Evolutionary conservation across 352 stramenopile genomes (phyloP).

Genomic region (Phytophthora hibernalis): DNA sequence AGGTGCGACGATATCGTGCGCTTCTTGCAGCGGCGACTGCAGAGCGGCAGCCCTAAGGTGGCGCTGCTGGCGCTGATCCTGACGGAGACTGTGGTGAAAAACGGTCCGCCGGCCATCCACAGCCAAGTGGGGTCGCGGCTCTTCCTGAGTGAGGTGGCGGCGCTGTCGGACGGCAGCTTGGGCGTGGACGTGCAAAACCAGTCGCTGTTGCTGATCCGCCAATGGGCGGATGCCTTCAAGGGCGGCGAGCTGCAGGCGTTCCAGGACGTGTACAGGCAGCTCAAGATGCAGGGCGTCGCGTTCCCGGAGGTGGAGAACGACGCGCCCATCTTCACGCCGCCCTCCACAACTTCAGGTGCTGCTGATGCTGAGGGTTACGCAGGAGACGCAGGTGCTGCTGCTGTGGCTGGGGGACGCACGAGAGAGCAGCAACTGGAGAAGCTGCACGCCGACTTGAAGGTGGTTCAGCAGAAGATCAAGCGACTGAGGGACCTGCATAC

Average conservation of each 20-base stretch:
- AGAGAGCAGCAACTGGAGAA: constrained; percentile 78
- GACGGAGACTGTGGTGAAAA: constrained; percentile 82
- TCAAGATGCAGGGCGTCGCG: constrained; percentile 75
- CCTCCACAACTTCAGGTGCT: constrained; percentile 28
- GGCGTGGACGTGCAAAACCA: constrained; percentile 83
- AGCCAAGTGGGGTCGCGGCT: constrained; percentile 57
- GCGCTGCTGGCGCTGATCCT: constrained; percentile 68
- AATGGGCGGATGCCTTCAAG: constrained; percentile 81
- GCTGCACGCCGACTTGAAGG: constrained; percentile 67
- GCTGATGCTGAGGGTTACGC: neutral
- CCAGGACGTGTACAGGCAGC: constrained; percentile 78
- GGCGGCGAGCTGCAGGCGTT: constrained; percentile 58
- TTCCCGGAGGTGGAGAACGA: constrained; percentile 79
- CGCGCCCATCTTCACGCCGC: constrained; percentile 75
- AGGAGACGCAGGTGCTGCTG: constrained; percentile 2
- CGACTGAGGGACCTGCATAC: constrained; percentile 52
- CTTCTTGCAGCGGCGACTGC: constrained; percentile 62
- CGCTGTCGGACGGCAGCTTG: constrained; percentile 67
- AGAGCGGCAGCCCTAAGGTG: constrained; percentile 52
- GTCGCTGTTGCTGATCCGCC: constrained; percentile 77
- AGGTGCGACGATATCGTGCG: constrained; percentile 67
- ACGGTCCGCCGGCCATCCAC: constrained; percentile 67
- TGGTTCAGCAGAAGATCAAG: constrained; percentile 79
- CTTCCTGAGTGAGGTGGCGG: constrained; percentile 76
- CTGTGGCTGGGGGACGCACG: constrained; percentile 23